Conservation (phyloP, 2,329 filamentous ascomycete genomes). For the Keithomyces neogunnii region DNA sequence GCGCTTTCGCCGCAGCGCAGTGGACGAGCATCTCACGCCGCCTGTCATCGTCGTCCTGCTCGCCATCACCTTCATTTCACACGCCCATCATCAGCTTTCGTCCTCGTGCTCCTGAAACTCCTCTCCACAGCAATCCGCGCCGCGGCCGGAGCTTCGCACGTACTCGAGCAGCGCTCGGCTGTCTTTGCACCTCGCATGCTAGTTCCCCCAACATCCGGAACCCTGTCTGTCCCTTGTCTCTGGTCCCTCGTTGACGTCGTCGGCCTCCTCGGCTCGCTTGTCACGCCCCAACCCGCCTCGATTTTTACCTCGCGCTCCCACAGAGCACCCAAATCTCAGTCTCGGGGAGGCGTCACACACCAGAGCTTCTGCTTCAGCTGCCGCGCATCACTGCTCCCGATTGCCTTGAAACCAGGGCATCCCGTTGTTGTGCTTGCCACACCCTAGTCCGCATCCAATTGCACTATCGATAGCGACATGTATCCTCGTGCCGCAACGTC, state of each 20-base stretch:
- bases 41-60: neutral
- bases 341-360: neutral
- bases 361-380: neutral
- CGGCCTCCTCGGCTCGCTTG: neutral
- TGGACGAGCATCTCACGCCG: neutral
- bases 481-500: slow-evolving; percentile 2
- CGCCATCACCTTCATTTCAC: neutral
- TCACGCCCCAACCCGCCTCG: neutral
- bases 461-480: slow-evolving; percentile 5
- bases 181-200: no score
- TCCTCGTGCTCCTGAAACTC: no score
- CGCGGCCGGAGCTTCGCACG: no score
- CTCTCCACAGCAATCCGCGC: no score
- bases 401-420: neutral
- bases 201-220: neutral
- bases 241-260: neutral
- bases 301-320: neutral
- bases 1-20: no score
- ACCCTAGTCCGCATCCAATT: neutral
- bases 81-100: no score
- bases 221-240: neutral
- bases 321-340: neutral
- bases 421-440: neutral
- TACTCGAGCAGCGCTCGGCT: no score
- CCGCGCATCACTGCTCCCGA: neutral